Base-by-base conservation (phyloP, 2,329 filamentous ascomycete species). In the Coleophoma eucalyptorum region DNA sequence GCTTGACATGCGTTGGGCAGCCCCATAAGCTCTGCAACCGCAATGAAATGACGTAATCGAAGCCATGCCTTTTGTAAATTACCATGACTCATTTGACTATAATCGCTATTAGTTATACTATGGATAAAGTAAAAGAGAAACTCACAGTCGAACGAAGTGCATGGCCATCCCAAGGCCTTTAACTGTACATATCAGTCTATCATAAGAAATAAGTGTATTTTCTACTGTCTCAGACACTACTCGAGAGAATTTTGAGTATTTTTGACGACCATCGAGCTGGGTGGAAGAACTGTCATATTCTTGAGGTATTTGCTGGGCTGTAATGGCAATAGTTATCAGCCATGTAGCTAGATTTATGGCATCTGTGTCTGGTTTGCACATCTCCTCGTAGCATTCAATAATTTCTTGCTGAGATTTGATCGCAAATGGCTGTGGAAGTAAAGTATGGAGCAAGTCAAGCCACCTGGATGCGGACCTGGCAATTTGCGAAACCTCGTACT, bases 1-100 rank as follows among this genome's bases (percentile, higher is more conserved):
- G 47, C 31, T 32, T 50, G 43, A 26, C 45, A 49, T 42, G 52
- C 50, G 32, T 56, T 57, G 8, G 67, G 67, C 4, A 72, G 53
- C 2, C 69, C 69, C 43, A 70, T 67, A 2, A 72, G 54, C 54
- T 72, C 68, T 41, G 68, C 67, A 20, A 71, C 56, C 3, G 68
- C 64, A 21, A 70, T 65, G 18, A 65, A 57, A 38, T 68, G 63
- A n/a, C 69, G 68, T 16, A 71, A 49, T 19, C 58, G 59, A 19
- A 71, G 54, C 68, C 68, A 72, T 20, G 63, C 58, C 21, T 64
- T 66, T 42, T 64, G 61, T 18, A 70, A 60, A 32, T 65, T 65
- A 3, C 67, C 67, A 21, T 61, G 62, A 8, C 65, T 62, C 16
- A 68, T 57, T 50, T 64, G 62, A 31, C 65, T 69, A 41, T 31